A percentile compares a stretch with the other conserved stretches of the same genome.
These are phyloP conservation scores for Colletotrichum tropicicola DNA, from an alignment of 2,329 filamentous ascomycete genomes.

Conservation along the genomic window DNA sequence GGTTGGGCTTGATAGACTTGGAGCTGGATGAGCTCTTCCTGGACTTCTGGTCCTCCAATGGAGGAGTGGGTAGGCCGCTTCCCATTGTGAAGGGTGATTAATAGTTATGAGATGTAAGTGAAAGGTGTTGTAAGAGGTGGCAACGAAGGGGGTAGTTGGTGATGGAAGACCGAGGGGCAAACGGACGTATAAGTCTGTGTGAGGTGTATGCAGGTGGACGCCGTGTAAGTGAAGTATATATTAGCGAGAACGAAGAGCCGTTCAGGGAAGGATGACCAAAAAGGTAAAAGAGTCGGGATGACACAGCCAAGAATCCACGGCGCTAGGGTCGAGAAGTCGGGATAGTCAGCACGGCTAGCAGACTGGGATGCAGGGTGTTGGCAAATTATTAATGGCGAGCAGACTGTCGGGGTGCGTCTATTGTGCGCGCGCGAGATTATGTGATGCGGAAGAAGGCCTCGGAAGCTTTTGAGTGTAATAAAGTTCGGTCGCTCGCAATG, in stretches of 20 bases:
- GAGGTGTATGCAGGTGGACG: not conserved
- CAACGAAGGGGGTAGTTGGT: not conserved
- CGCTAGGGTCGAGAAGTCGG: slow-evolving; percentile 12
- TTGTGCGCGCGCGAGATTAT: slow-evolving; percentile 28
- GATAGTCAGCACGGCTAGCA: slow-evolving; percentile 24
- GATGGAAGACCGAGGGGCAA: slow-evolving; percentile 20
- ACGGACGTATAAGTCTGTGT: slow-evolving; percentile 15
- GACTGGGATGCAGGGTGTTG: slow-evolving; percentile 24
- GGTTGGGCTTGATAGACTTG: slow-evolving; percentile 59
- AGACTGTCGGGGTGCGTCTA: slow-evolving; percentile 28
- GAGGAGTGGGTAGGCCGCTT: slow-evolving; percentile 60
- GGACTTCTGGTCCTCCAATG: slow-evolving; percentile 56
- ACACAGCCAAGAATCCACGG: slow-evolving; percentile 29
- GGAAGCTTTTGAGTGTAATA: slow-evolving; percentile 28
- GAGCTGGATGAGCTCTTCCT: slow-evolving; percentile 50
- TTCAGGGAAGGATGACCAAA: slow-evolving; percentile 18
- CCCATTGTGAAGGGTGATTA: slow-evolving; percentile 51
- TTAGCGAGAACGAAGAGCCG: slow-evolving; percentile 23
- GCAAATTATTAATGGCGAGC: slow-evolving; percentile 31
- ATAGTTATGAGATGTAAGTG: slow-evolving; percentile 7
- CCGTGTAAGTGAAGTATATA: slow-evolving; percentile 29
- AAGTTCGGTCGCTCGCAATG: slow-evolving; percentile 29
- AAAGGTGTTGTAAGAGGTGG: not conserved
- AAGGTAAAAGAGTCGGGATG: slow-evolving; percentile 26
- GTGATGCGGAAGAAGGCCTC: slow-evolving; percentile 22